Evolutionary conservation across 257 asterid species (phyloP), one percentile per base, ranked within the genome.

Genomic region (Cordia subcordata): DNA sequence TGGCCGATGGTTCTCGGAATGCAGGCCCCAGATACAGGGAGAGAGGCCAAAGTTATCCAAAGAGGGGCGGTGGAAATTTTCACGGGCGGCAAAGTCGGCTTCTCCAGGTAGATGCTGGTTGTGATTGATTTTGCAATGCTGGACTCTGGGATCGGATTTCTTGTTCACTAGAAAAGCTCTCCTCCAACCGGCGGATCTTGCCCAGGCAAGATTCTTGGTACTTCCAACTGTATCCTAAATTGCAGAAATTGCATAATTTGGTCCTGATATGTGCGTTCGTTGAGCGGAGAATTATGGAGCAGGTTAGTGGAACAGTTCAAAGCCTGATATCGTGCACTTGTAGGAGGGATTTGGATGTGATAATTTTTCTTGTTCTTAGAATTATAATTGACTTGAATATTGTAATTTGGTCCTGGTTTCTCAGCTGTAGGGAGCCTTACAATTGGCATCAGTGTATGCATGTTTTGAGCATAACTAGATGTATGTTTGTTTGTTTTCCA

Each of bases 41-140:
- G 51, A 80, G 85, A 66, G 82, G 86, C 60, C 94, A 77, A 52
- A 68, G 54, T 67, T 79, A 81, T 45, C 51, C 80, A 16, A 88
- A 49, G 72, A 90, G 90, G 55, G 88, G 77, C 42, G 75, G 94
- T 67, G 68, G 40, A 72, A 81, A 77, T 79, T 75, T 55, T 57
- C 69, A 77, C 78, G 75, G 80, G 66, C 72, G 85, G 59, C 83
- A 71, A 68, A 77, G 74, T 64, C 78, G 85, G 58, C 61, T 68
- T 60, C 57, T 50, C 55, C 73, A 69, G 65, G 75, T 69, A 27
- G 78, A 68, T 54, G 20, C 54, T 2, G 54, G 76, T 58, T 66
- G 57, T 44, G 81, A 49, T 16, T 49, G 54, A 49, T 49, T 18
- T 17, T 11, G 54, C 22, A 16, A 49, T 8, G 54, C 58, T 49